These are phyloP conservation scores for Amauroascus verrucosus DNA, from an alignment of 2,329 filamentous ascomycete species.

Conservation along the genomic window DNA sequence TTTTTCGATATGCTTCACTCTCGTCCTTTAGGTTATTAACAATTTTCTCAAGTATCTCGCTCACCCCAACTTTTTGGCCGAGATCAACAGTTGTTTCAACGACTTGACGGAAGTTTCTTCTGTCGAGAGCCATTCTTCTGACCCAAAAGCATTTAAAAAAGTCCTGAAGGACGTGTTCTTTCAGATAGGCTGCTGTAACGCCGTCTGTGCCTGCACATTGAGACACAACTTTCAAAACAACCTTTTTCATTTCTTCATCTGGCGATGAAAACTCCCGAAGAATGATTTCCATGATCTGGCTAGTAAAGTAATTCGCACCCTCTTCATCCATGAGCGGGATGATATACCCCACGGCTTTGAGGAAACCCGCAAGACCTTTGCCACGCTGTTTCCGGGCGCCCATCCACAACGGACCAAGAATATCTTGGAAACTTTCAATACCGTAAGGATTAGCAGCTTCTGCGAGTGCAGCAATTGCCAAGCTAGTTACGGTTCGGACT, in stretches of 20 bases:
- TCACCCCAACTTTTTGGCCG: conserved; percentile 92
- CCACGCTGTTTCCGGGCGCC: conserved; percentile 92
- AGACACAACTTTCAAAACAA: conserved; percentile 92
- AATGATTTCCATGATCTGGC: conserved; percentile 97
- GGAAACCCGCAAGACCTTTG: conserved; percentile 87
- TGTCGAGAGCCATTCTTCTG: conserved; percentile 88
- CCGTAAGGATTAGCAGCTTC: conserved; percentile 96
- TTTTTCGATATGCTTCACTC: conserved; percentile 94
- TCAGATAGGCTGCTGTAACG: conserved; percentile 87
- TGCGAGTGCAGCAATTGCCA: conserved; percentile 87
- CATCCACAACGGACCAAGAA: conserved; percentile 93
- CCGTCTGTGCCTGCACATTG: conserved; percentile 91
- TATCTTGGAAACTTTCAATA: conserved; percentile 98
- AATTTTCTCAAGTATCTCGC: conserved; percentile 86
- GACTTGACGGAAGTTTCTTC: conserved; percentile 94
- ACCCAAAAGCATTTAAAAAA: conserved; percentile 99
- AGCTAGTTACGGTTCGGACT: conserved; percentile 87
- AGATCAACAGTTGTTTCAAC: conserved; percentile 97
- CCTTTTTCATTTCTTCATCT: conserved; percentile 99
- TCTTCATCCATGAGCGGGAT: conserved; percentile 99
- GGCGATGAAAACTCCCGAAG: conserved; percentile 92
- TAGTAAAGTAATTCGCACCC: conserved; percentile 97
- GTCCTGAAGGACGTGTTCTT: conserved; percentile 86
- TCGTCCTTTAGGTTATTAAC: conserved; percentile 97
- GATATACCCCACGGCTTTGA: conserved; percentile 96